Evolutionary conservation across 2,329 filamentous ascomycete genomes (phyloP).

Genomic region (Colletotrichum echinochloae): DNA sequence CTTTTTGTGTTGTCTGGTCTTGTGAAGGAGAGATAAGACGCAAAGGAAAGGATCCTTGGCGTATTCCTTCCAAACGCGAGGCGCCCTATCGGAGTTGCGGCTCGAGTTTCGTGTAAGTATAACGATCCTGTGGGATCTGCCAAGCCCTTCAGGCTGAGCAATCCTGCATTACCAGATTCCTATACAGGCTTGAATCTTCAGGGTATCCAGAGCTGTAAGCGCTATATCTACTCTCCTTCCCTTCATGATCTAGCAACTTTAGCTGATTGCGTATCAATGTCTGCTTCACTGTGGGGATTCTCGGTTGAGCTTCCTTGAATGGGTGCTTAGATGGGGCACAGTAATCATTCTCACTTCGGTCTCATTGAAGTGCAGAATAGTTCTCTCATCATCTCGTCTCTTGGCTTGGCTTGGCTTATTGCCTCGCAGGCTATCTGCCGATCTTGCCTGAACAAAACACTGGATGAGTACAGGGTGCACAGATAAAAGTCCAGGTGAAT

Average conservation of each 20-base stretch:
- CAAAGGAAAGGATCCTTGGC: neutral
- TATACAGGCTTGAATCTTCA: constrained; percentile 7
- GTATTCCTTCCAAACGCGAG: no score
- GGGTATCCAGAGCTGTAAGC: no score
- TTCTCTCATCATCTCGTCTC: neutral
- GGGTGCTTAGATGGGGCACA: neutral
- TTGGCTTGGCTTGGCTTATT: no score
- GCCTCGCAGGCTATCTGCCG: neutral
- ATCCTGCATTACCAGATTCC: neutral
- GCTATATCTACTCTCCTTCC: constrained; percentile 1
- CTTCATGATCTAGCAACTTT: neutral
- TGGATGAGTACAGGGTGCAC: neutral
- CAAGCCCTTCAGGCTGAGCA: neutral
- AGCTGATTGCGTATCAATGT: no score
- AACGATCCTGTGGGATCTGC: constrained; percentile 19
- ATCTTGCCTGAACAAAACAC: neutral
- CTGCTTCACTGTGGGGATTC: neutral
- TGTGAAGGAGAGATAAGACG: neutral
- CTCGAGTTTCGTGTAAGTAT: neutral
- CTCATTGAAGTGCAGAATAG: neutral
- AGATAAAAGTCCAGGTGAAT: neutral
- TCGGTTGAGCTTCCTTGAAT: no score
- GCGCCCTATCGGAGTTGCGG: constrained; percentile 5
- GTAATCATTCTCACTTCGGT: neutral
- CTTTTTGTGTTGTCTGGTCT: neutral